Base-by-base conservation (phyloP, 2,329 filamentous ascomycete genomes). In the Ophiostoma sp. region DNA sequence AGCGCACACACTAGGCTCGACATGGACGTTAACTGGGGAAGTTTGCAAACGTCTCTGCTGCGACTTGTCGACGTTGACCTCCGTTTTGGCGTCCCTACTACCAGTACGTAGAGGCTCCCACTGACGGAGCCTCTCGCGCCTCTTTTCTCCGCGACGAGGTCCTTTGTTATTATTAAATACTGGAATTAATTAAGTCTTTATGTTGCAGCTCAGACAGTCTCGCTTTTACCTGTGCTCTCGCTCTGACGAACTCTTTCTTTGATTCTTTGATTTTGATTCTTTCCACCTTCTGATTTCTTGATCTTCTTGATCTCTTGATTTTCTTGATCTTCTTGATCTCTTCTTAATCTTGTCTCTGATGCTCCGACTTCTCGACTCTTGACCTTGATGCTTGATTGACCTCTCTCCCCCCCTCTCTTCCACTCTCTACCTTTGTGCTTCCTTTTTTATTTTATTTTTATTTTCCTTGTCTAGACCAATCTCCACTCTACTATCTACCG, bases 401-500 rank as follows among this genome's bases (percentile, higher is more conserved):
- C 41, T 44, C 27, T 20, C 10, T 62, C 17, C 8, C 4, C 20
- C 13, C 1, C 33, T 33, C 27, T 64, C 8, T 15, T 36, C 31
- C 8, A 7, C 33, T 64, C 6, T n/a, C 17, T 4, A 2, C 31
- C 8, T 17, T 11, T 35, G 4, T 27, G 7, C 20, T 62, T 35
- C 17, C 8, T 35, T 13, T 15, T 35, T 62, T 7, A 11, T 27
- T 35, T 62, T 20, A 35, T 20, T 35, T 62, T 31, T 62, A n/a
- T 35, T 64, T 64, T n/a, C 11, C 60, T 64, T 36, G 60, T n/a
- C 60, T 64, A 72, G 71, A 73, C 72, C 69, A 69, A 72, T 72
- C 72, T 73, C 72, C 72, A 73, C 72, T 73, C 72, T 44, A 67
- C 64, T 31, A 31, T 31, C 27, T 31, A 31, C 68, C 36, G 65